phyloP scores from a whole-genome alignment of 208 protist genomes.

The Trypanosoma melophagium region DNA sequence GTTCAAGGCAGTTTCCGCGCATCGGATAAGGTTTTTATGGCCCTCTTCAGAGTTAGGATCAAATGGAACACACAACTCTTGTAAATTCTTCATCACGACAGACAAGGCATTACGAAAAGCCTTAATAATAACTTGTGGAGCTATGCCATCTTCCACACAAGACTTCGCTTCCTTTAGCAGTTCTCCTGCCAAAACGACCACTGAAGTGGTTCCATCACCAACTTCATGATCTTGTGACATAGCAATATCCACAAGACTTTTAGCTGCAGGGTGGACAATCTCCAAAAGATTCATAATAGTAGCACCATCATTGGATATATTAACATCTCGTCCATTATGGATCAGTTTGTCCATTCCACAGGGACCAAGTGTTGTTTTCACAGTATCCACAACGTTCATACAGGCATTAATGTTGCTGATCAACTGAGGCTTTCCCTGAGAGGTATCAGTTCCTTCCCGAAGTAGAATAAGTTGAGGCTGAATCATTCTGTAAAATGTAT shows the following conservation, averaged over 20 bases:
- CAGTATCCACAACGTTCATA: constrained; percentile 93
- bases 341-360: constrained; percentile 99
- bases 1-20: constrained; percentile 98
- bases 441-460: constrained; percentile 99
- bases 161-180: constrained; percentile 97
- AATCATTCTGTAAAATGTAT: constrained; percentile 64
- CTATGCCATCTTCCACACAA: constrained; percentile 99
- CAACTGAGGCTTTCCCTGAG: constrained; percentile 99
- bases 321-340: constrained; percentile 91
- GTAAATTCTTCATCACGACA: constrained; percentile 80
- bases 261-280: constrained; percentile 99
- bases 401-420: constrained; percentile 99
- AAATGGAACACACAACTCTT: constrained; percentile 94
- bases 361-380: constrained; percentile 96
- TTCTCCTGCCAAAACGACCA: constrained; percentile 98
- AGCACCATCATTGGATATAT: constrained; percentile 99
- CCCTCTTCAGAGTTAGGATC: constrained; percentile 49
- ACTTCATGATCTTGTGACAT: constrained; percentile 98
- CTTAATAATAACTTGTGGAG: constrained; percentile 98
- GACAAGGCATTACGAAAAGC: constrained; percentile 89
- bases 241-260: constrained; percentile 99
- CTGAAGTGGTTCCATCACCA: constrained; percentile 99
- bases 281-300: constrained; percentile 99
- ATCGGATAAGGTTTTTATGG: constrained; percentile 90
- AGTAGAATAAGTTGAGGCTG: constrained; percentile 99